Conservation (phyloP, 2,329 filamentous ascomycete genomes). For the Chaetomium sp. region DNA sequence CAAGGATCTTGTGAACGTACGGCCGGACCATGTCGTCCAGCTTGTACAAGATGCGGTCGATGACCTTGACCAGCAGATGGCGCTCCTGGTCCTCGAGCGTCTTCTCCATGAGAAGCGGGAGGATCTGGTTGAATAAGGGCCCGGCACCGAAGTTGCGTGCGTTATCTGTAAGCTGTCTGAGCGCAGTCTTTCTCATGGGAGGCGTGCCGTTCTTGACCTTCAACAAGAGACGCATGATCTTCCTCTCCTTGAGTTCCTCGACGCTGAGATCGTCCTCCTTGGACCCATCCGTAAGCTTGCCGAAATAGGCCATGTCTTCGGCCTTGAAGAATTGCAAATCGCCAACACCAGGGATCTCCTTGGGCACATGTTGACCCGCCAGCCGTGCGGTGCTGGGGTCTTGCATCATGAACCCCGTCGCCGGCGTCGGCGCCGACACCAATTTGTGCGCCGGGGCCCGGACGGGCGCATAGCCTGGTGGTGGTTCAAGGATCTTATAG, state of each 20-base stretch:
- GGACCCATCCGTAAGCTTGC: conserved; percentile 88
- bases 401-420: conserved; percentile 93
- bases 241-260: conserved; percentile 93
- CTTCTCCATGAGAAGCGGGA: conserved; percentile 96
- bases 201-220: conserved; percentile 99
- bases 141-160: conserved; percentile 92
- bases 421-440: conserved; percentile 65
- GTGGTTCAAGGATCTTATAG: conserved; percentile 85
- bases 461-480: conserved; percentile 83
- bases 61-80: conserved; percentile 96
- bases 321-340: conserved; percentile 98
- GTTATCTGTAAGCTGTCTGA: conserved; percentile 96
- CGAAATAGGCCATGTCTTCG: conserved; percentile 98
- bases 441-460: conserved; percentile 70
- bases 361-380: conserved; percentile 84
- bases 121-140: conserved; percentile 91
- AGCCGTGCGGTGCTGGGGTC: conserved; percentile 79
- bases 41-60: conserved; percentile 97
- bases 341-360: conserved; percentile 91
- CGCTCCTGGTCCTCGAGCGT: conserved; percentile 96
- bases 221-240: conserved; percentile 93
- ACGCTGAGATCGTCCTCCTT: conserved; percentile 89
- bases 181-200: conserved; percentile 95
- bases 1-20: conserved; percentile 96
- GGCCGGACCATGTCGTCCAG: conserved; percentile 93